phyloP scores from a whole-genome alignment of 495 filamentous ascomycete species.

The Aspergillus sclerotioniger region DNA sequence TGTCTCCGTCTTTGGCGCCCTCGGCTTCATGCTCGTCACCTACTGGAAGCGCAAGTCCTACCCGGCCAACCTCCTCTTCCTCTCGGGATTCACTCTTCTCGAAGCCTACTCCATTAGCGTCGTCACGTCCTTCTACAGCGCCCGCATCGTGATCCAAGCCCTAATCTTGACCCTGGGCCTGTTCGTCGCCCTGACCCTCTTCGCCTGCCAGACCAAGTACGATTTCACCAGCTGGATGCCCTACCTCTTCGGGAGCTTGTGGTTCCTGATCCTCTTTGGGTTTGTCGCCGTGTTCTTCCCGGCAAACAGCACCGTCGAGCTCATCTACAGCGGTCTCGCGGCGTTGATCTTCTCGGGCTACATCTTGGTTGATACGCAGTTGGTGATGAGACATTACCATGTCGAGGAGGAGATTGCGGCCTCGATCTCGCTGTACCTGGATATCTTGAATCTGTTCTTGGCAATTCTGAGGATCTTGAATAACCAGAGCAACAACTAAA shows the following conservation, averaged over 20 bases:
- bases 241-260: conserved; percentile 86
- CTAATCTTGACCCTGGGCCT: conserved; percentile 88
- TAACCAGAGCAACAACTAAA: conserved; percentile 78
- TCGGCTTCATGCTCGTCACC: conserved; percentile 80
- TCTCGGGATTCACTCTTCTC: conserved; percentile 83
- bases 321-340: conserved; percentile 75
- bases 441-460: conserved; percentile 95
- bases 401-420: conserved; percentile 99
- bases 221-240: conserved; percentile 97
- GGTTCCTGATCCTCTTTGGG: conserved; percentile 87
- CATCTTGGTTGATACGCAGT: conserved; percentile 93
- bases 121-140: conserved; percentile 82
- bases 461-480: conserved; percentile 89
- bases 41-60: conserved; percentile 99
- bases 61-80: conserved; percentile 90
- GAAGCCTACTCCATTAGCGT: conserved; percentile 95
- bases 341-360: conserved; percentile 91
- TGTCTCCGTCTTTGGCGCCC: conserved; percentile 73
- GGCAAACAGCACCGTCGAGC: conserved; percentile 69
- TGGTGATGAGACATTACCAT: conserved; percentile 92
- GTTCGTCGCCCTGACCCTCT: conserved; percentile 88
- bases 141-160: conserved; percentile 80
- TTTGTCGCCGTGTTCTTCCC: conserved; percentile 88
- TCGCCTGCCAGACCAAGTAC: conserved; percentile 97
- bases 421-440: conserved; percentile 90